Evolutionary conservation across 345 rosid genomes (phyloP).

Genomic region (Syzygium aromaticum): DNA sequence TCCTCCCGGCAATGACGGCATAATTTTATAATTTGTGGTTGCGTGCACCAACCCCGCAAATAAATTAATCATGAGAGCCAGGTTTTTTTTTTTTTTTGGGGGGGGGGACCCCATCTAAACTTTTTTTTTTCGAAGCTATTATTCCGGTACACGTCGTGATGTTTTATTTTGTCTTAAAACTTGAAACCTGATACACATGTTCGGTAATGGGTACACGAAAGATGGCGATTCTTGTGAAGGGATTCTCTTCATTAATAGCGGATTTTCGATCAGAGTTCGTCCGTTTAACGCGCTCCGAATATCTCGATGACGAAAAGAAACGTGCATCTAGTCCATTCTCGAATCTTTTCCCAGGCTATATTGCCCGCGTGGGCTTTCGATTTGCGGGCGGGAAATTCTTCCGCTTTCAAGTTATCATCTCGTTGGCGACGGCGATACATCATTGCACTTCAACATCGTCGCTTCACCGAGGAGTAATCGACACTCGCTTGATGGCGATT

Average conservation of each 20-base stretch:
- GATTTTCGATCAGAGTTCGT: accelerated
- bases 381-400: neutral
- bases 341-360: neutral
- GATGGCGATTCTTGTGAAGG: neutral
- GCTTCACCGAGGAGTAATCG: too few relatives aligned
- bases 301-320: neutral
- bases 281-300: accelerated
- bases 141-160: neutral
- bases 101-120: too few relatives aligned
- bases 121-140: neutral
- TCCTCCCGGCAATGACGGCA: neutral
- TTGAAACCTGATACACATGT: neutral
- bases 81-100: too few relatives aligned
- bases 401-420: too few relatives aligned
- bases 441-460: too few relatives aligned
- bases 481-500: too few relatives aligned
- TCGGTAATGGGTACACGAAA: neutral
- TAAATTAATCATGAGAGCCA: neutral
- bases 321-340: neutral
- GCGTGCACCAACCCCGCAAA: neutral
- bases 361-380: neutral
- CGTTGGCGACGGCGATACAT: too few relatives aligned
- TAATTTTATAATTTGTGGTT: neutral
- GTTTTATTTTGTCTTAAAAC: neutral
- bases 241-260: neutral